Conservation (phyloP, 1,284 basidiomycete species). For the Ustilago sp. region DNA sequence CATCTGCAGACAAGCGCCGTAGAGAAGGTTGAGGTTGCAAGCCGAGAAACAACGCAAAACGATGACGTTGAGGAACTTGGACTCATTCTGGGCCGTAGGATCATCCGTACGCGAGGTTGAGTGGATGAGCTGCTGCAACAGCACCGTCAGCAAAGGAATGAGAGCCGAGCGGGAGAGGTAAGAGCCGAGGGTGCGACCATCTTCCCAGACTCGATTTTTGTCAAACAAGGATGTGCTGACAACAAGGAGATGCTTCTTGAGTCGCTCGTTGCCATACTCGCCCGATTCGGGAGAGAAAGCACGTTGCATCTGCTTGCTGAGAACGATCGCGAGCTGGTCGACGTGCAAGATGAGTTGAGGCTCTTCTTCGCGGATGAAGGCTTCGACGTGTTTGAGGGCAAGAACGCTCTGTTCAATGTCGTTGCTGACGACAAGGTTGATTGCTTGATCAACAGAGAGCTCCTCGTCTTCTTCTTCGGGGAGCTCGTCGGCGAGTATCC, state of each 20-base stretch:
- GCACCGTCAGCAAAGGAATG: conserved; percentile 76
- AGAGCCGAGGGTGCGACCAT: conserved; percentile 55
- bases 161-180: conserved; percentile 56
- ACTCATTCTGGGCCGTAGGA: conserved; percentile 77
- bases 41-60: conserved; percentile 92
- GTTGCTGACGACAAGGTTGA: conserved; percentile 77
- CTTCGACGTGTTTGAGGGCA: conserved; percentile 81
- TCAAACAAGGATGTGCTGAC: conserved; percentile 57
- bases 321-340: conserved; percentile 74
- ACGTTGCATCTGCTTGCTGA: conserved; percentile 55
- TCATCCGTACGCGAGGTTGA: conserved; percentile 63
- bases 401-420: conserved; percentile 89
- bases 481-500: conserved; percentile 39
- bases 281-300: conserved; percentile 50
- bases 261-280: conserved; percentile 35
- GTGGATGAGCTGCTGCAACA: conserved; percentile 91
- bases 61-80: conserved; percentile 98
- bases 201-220: conserved; percentile 52
- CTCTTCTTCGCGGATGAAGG: conserved; percentile 51
- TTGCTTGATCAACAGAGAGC: conserved; percentile 54
- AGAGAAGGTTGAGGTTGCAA: conserved; percentile 88
- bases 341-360: conserved; percentile 60
- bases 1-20: conserved; percentile 84
- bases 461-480: conserved; percentile 52
- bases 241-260: conserved; percentile 64